A percentile compares a stretch with the other conserved stretches of the same genome.
Conservation (phyloP, 108 stramenopile species). For the Fragilariopsis cylindrus region DNA sequence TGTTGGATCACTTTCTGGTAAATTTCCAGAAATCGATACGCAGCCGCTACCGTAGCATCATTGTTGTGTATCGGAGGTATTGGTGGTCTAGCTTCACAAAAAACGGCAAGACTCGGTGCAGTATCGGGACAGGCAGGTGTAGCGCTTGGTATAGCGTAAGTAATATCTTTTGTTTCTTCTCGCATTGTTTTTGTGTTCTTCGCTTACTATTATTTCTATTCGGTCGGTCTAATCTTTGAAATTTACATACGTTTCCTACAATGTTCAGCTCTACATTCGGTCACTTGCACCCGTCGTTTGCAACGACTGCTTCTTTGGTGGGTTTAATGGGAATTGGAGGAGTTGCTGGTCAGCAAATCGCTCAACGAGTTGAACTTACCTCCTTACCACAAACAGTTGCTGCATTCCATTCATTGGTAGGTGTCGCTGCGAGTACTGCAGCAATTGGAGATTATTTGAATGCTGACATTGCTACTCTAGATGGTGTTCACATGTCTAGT, state of each 20-base stretch:
- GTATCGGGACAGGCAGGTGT: constrained; percentile 97
- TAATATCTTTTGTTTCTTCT: too few relatives aligned
- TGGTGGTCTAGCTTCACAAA: constrained; percentile 91
- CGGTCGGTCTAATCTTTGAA: too few relatives aligned
- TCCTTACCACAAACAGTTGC: constrained; percentile 98
- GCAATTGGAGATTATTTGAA: constrained; percentile 89
- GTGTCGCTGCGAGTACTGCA: constrained; percentile 90
- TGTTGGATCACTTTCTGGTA: constrained; percentile 73
- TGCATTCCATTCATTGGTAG: constrained; percentile 97
- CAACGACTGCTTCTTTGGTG: constrained; percentile 73
- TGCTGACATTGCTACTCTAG: constrained; percentile 66
- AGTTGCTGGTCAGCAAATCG: constrained; percentile 85
- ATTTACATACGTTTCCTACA: too few relatives aligned
- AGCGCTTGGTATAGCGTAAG: constrained; percentile 83
- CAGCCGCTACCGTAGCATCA: constrained; percentile 86
- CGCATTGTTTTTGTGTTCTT: too few relatives aligned
- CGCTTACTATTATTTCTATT: too few relatives aligned
- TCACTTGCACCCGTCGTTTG: constrained; percentile 74
- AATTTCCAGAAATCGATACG: constrained; percentile 85
- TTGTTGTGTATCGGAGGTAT: constrained; percentile 98
- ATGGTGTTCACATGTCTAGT: constrained; percentile 79
- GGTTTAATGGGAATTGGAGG: constrained; percentile 93
- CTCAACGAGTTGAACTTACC: constrained; percentile 91
- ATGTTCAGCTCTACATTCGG: constrained; percentile 76
- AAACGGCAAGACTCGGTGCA: constrained; percentile 94